Base-by-base conservation (phyloP, 257 asterid genomes). In the Przewalskia tangutica region DNA sequence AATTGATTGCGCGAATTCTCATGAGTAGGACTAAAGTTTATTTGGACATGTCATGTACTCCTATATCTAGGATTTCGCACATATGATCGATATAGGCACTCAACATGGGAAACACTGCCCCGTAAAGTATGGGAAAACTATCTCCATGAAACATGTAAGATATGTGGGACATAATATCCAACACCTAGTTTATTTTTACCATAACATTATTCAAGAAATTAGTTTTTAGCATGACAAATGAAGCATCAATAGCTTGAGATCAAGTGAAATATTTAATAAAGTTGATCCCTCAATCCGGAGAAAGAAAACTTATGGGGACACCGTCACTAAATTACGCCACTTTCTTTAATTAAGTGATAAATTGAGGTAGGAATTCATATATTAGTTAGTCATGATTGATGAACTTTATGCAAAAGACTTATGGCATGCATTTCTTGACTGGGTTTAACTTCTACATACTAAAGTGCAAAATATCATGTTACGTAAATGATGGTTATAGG, bases 51-150 rank as follows among this genome's bases (percentile, higher is more conserved):
- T 71, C 20, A 20, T 71, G 42, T 12, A 20, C 40, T 71, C 70
- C 56, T 50, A 62, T 62, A 62, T 62, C 54, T 82, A 82, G 84
- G 88, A 82, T 77, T 76, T 86, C 18, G 84, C 86, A 84, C 50
- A 82, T 79, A 83, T 83, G 77, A 38, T 38, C 42, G 42, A 65
- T 32, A 34, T 87, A 84, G 90, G 89, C 87, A 86, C 78, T 83
- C 85, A 86, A 86, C 89, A 87, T 88, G 92, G 96, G 96, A 92
- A 89, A 92, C 97, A 94, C 85, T 82, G 87, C 87, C 89, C 97
- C 98, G 89, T 88, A 89, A 94, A 91, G 88, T 88, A 89, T 92
- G 98, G 97, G 86, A 88, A 87, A 91, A 89, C 63, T 82, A 83
- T 59, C 85, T 81, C 50, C 81, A 77, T 82, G 75, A 80, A 84